Conservation (phyloP, 768 basidiomycete genomes). For the Hebeloma cylindrosporum region DNA sequence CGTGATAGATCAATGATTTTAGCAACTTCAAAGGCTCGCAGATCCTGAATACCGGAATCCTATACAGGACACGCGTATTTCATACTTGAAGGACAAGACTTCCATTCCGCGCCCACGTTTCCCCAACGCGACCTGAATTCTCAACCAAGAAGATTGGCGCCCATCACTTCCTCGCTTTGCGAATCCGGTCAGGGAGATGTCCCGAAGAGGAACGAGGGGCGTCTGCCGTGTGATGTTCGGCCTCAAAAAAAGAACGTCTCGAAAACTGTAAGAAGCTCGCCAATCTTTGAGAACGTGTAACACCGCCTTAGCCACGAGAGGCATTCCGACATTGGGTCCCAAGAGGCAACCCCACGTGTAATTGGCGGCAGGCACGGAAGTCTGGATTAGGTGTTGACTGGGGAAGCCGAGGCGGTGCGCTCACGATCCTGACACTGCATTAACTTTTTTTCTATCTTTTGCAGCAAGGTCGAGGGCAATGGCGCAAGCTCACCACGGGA, state of each 20-base stretch:
- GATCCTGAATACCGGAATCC: slow-evolving; percentile 10
- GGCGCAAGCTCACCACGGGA: slow-evolving; percentile 28
- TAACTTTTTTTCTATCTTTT: slow-evolving; percentile 20
- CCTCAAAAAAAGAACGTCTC: slow-evolving; percentile 10
- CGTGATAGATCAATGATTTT: slow-evolving; percentile 1
- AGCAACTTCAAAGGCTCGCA: slow-evolving; percentile 5
- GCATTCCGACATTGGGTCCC: slow-evolving; percentile 26
- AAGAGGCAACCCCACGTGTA: slow-evolving; percentile 27
- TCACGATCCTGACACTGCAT: slow-evolving; percentile 34
- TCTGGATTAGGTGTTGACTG: slow-evolving; percentile 8
- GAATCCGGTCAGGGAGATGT: not conserved
- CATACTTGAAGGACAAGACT: slow-evolving; percentile 1
- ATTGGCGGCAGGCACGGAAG: slow-evolving; percentile 18
- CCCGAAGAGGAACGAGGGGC: slow-evolving; percentile 17
- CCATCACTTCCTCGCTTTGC: slow-evolving; percentile 5
- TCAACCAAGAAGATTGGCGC: slow-evolving; percentile 12
- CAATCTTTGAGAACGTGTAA: slow-evolving; percentile 14
- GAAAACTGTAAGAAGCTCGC: slow-evolving; percentile 2
- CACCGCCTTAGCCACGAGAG: slow-evolving; percentile 29
- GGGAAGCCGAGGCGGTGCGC: slow-evolving; percentile 12
- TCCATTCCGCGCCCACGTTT: slow-evolving; percentile 8
- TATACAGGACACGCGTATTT: slow-evolving; percentile 8
- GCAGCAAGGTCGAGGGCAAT: slow-evolving; percentile 19
- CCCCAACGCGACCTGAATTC: not conserved
- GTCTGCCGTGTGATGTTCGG: slow-evolving; percentile 14